Conservation (phyloP, 148 eudicot genomes). For the Cornus controversa region DNA sequence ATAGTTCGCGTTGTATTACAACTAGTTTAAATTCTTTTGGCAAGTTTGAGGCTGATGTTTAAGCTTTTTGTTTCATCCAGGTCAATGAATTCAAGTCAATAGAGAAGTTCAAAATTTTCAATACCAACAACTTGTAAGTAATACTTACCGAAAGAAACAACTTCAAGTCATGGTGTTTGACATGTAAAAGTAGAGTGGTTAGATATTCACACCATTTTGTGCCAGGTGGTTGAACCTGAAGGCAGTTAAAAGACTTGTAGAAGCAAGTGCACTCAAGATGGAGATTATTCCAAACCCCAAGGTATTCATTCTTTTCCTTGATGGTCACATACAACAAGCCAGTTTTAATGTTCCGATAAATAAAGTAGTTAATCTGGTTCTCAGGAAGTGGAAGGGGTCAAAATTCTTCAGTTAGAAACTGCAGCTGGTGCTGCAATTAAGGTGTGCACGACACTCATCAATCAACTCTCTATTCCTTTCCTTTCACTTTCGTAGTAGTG, state of each 20-base stretch:
- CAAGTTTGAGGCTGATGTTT: slow-evolving; percentile 7
- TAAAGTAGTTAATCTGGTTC: slow-evolving; percentile 17
- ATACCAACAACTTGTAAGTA: slow-evolving; percentile 96
- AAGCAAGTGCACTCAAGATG: slow-evolving; percentile 90
- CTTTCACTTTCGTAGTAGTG: neutral
- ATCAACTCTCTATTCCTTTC: neutral
- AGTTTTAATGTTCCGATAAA: neutral
- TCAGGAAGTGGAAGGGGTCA: slow-evolving; percentile 92
- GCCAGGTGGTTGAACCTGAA: slow-evolving; percentile 92
- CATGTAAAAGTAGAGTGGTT: neutral
- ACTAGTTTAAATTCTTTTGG: neutral
- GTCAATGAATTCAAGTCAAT: slow-evolving; percentile 94
- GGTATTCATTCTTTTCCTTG: slow-evolving; percentile 37
- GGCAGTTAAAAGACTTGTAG: slow-evolving; percentile 87
- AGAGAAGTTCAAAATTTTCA: slow-evolving; percentile 99
- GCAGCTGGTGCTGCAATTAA: slow-evolving; percentile 99
- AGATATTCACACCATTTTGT: slow-evolving; percentile 9
- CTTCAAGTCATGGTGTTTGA: slow-evolving; percentile 43
- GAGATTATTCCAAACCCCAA: slow-evolving; percentile 99
- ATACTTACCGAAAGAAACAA: slow-evolving; percentile 41
- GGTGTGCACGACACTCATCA: slow-evolving; percentile 37
- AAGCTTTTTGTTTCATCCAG: slow-evolving; percentile 41
- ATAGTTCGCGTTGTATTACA: neutral
- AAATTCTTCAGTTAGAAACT: slow-evolving; percentile 98
- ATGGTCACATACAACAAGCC: neutral